phyloP scores from a whole-genome alignment of 2,329 filamentous ascomycete genomes.

The Cryphonectria japonica region DNA sequence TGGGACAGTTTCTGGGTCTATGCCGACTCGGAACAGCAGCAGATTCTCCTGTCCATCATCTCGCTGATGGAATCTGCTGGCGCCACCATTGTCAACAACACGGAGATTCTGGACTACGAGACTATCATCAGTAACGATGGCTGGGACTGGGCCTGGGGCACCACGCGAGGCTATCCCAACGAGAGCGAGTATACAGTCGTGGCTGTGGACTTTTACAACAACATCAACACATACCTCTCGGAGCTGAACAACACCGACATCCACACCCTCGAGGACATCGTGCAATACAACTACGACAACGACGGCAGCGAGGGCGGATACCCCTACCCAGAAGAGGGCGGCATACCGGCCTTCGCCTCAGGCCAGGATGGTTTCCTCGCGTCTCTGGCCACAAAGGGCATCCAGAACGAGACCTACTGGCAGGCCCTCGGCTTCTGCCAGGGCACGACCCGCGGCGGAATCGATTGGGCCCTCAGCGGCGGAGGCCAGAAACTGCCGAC shows the following conservation, averaged over 20 bases:
- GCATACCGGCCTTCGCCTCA: constrained; percentile 65
- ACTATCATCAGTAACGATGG: constrained; percentile 65
- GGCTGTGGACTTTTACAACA: constrained; percentile 71
- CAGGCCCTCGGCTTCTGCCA: constrained; percentile 67
- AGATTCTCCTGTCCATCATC: constrained; percentile 55
- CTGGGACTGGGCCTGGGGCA: constrained; percentile 77
- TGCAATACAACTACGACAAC: constrained; percentile 66
- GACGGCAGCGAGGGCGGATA: constrained; percentile 69
- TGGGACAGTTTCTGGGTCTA: constrained; percentile 73
- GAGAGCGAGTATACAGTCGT: constrained; percentile 75
- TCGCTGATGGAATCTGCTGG: constrained; percentile 61
- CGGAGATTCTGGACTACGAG: constrained; percentile 67
- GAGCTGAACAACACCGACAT: constrained; percentile 65
- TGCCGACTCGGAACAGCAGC: constrained; percentile 58
- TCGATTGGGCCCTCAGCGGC: constrained; percentile 66
- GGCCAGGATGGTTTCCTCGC: constrained; percentile 75
- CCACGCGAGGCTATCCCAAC: constrained; percentile 65
- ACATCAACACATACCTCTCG: constrained; percentile 64
- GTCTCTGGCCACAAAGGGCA: constrained; percentile 62
- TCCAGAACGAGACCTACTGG: constrained; percentile 67
- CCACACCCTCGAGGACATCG: constrained; percentile 65
- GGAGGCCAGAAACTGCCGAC: constrained; percentile 35
- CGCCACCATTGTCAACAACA: constrained; percentile 70
- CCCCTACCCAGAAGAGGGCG: constrained; percentile 49
- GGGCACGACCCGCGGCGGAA: constrained; percentile 65